Evolutionary conservation across 371 early-diverging fungal genomes (phyloP), one percentile per base, ranked within the genome.

Genomic region (Entomophthora muscae): DNA sequence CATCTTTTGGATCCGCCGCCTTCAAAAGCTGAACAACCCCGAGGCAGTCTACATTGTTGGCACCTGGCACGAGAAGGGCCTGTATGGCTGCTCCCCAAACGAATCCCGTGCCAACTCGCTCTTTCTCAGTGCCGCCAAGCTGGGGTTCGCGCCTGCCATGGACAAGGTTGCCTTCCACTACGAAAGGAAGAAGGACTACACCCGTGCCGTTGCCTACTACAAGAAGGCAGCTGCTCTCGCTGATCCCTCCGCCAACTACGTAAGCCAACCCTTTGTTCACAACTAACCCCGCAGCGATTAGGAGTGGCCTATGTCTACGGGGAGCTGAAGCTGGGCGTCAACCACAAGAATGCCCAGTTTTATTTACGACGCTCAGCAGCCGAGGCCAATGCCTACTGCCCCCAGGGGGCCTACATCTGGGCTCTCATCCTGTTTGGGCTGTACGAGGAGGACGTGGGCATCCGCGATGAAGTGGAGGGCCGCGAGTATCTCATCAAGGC

Each of bases 11-110:
- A 78, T 86, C 55, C 76, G 81, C 57, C 73, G 75, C 33, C 72
- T 87, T 12, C 83, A 82, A 32, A 81, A 82, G 67, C 75, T 78
- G 63, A 77, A 82, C 52, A 74, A 81, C 63, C 73, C 80, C 0
- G 88, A 85, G 67, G 88, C 89, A 0, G 78, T 79, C 58, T 88
- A 76, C 65, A 76, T 83, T 42, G 74, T 76, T 22, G 89, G 83
- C 17, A 70, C 70, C 1, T 88, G 86, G 88, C 79, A 83, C 64
- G 84, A 84, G 58, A 66, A 75, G 17, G 82, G 82, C 5, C 64
- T 70, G 63, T 81, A 82, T 67, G 80, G 78, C 0, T 71, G 73
- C 55, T 78, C 76, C 32, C 67, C 65, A 51, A 84, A 79, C 63
- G 64, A 69, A 29, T 65, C 71, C 52, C 79, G 83, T 68, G 77